These are phyloP conservation scores for Populus nigra DNA, from an alignment of 345 rosid species.

Conservation along the genomic window DNA sequence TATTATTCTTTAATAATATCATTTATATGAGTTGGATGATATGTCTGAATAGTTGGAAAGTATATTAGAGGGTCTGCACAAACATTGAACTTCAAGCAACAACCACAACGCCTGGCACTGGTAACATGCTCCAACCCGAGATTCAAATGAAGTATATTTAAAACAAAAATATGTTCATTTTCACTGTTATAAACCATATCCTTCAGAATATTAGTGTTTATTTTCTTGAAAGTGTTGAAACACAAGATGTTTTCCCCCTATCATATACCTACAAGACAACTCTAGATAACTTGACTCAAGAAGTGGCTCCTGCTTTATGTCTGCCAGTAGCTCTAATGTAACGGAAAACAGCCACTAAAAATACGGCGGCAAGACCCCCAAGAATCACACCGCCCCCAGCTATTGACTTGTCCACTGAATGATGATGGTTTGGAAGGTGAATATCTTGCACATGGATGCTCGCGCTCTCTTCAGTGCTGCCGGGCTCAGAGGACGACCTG, in stretches of 20 bases:
- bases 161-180: neutral
- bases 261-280: neutral
- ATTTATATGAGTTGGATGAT: too few species aligned
- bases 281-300: neutral
- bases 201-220: neutral
- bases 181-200: neutral
- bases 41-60: too few species aligned
- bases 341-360: constrained; percentile 64
- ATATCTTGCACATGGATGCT: constrained; percentile 20
- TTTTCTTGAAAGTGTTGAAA: neutral
- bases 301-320: constrained; percentile 29
- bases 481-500: constrained; percentile 17
- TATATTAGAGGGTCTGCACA: too few species aligned
- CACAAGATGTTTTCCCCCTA: neutral
- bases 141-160: too few species aligned
- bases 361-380: constrained; percentile 67
- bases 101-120: neutral
- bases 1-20: too few species aligned
- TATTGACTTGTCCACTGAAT: constrained; percentile 54
- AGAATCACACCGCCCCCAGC: constrained; percentile 84
- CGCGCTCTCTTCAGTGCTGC: constrained; percentile 16
- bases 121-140: neutral
- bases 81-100: neutral
- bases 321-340: constrained; percentile 70
- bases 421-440: constrained; percentile 35